Evolutionary conservation across 345 rosid genomes (phyloP), one percentile per base, ranked within the genome.

Genomic region (Euclidium syriacum): DNA sequence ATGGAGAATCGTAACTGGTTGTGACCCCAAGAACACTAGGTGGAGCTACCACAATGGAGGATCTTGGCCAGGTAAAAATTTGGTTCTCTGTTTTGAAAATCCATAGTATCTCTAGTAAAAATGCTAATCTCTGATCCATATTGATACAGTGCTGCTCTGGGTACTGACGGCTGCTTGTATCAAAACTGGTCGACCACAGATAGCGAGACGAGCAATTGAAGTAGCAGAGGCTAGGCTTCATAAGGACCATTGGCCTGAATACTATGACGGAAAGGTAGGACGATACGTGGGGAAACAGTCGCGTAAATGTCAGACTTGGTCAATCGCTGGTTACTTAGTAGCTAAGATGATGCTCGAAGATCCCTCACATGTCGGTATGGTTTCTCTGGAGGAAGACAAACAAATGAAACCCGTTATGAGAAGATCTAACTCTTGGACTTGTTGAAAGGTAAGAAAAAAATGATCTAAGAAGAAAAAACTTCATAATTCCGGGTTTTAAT

Each of bases 31-130:
- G 73, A 92, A 92, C 74, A 87, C 98, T 5, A 76, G 96, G 51
- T 92, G 98, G 97, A 92, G 98, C 56, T 92, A 92, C 78, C 98
- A 92, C 76, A 92, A 92, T 48, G 97, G 96, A 32, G 98, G 98
- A 61, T 92, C 98, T 48, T 92, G 97, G 98, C 95, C 98, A 81
- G 98, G 97, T 89, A 78, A 47, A 18, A 2, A 24, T 38, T 48
- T 34, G 46, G 36, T 36, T 39, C 8, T n/a, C 29, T n/a, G 5
- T 15, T n/a, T 5, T 56, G 49, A 6, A 42, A 42, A 18, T 8
- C 12, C 48, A 19, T 16, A 4, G 1, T 39, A 19, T 18, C 4
- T 3, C n/a, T 40, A 27, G 25, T 27, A 6, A 10, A 58, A n/a
- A 26, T 30, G 23, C 34, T 33, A 38, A 22, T 49, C 43, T 49